phyloP scores from a whole-genome alignment of 2,329 filamentous ascomycete species.

The Xylariaceae sp. region DNA sequence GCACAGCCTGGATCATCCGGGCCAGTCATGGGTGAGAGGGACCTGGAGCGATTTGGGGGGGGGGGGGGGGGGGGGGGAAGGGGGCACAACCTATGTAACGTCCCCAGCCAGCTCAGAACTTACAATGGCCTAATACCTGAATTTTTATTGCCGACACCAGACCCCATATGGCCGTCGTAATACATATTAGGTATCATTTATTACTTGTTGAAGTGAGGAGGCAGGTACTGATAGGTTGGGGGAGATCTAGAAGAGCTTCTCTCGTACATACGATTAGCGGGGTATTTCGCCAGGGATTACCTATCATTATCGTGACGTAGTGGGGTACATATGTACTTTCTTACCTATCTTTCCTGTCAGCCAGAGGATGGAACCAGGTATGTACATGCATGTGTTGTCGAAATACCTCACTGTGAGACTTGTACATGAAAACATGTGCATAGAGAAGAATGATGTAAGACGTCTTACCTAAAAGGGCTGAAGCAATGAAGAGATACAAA shows the following conservation, averaged over 20 bases:
- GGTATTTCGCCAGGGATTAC: constrained; percentile 20
- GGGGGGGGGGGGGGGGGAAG: too few species aligned
- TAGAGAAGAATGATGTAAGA: background rate
- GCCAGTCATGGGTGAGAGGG: background rate
- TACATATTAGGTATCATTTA: background rate
- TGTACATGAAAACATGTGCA: background rate
- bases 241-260: constrained; percentile 9
- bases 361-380: background rate
- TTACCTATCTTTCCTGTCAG: constrained; percentile 2
- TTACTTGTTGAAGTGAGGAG: constrained; percentile 1
- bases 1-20: constrained; percentile 2
- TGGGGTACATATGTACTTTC: too few species aligned
- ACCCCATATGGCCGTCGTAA: background rate
- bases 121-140: background rate
- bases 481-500: too few species aligned
- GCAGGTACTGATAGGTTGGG: constrained; percentile 13
- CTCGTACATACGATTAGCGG: too few species aligned
- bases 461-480: background rate
- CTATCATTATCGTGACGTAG: constrained; percentile 11
- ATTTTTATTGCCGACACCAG: background rate
- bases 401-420: background rate
- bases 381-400: background rate
- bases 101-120: background rate
- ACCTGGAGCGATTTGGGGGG: too few species aligned
- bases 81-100: too few species aligned